Base-by-base conservation (phyloP, 75 land plant species). In the Sequoiadendron giganteum region DNA sequence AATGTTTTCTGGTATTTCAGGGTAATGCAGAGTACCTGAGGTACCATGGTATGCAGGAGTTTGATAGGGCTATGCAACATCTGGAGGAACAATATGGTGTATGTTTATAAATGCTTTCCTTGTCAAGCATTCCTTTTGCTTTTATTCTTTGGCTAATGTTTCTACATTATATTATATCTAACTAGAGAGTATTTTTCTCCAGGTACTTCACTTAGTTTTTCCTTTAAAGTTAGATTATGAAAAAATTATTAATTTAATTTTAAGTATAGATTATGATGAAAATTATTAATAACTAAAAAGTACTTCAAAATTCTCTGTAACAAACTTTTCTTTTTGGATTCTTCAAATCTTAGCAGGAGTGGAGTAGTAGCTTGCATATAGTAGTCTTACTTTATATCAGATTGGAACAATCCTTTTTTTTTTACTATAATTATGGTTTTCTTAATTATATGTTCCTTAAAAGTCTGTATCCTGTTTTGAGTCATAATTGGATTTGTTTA, bases 11-110 rank as follows among this genome's bases (percentile, higher is more conserved):
- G 16, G 15, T 14, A 56, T 65, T 77, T 18, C 92, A 96, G 98
- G 97, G 94, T 43, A 96, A 97, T 94, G 99, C 97, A 89, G 93
- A 95, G 36, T 97, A 88, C 88, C 90, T 97, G 14, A 93, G 96
- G 84, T 97, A 97, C 88, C 92, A 83, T 85, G 96, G 97, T 36
- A 58, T 97, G 91, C 96, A 97, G 90, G 93, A 96, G 86, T 97
- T 97, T 92, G 99, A 97, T 89, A 89, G 72, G 52, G 95, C 95
- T 58, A 97, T 97, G 99, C 97, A 97, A 40, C 93, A 94, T 87
- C 91, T 97, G 87, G 99, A 97, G 87, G 95, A 92, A 73, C 77
- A 72, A 77, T 97, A 93, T 88, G 88, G 89, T 34, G 99, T 97
- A 94, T 65, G 94, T 88, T 61, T 43, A 78, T 9, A 28, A 61